Evolutionary conservation across 192 early-diverging fungal species (phyloP).

Genomic region (Piromyces sp.): DNA sequence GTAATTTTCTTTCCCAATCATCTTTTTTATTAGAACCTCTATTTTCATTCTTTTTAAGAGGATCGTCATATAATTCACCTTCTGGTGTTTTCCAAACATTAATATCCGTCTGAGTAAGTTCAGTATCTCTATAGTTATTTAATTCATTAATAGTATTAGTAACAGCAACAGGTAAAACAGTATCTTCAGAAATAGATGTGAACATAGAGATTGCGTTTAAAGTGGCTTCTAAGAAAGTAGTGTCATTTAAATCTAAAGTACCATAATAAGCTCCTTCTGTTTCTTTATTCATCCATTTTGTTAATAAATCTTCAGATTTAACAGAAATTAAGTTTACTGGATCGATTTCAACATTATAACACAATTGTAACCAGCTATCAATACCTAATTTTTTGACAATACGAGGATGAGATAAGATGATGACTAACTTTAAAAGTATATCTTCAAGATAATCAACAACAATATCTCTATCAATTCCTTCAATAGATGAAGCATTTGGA

Average conservation of each 20-base stretch:
- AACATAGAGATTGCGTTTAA: constrained; percentile 39
- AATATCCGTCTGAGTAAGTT: constrained; percentile 38
- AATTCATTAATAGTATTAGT: constrained; percentile 25
- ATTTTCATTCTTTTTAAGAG: constrained; percentile 28
- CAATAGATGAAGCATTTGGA: constrained; percentile 7
- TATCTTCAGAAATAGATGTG: constrained; percentile 36
- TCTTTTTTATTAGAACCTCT: constrained; percentile 36
- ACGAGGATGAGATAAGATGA: constrained; percentile 25
- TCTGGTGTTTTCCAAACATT: constrained; percentile 54
- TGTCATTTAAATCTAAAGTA: constrained; percentile 14
- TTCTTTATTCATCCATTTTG: constrained; percentile 9
- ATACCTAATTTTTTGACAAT: constrained; percentile 25
- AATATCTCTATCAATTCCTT: constrained; percentile 1
- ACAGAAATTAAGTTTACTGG: constrained; percentile 25
- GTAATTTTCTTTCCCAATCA: constrained; percentile 62
- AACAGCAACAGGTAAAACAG: constrained; percentile 23
- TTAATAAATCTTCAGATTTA: constrained; percentile 13
- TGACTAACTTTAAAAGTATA: constrained; percentile 23
- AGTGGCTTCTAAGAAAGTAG: constrained; percentile 41
- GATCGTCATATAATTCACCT: constrained; percentile 48
- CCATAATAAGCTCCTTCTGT: constrained; percentile 3
- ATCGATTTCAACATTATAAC: constrained; percentile 53
- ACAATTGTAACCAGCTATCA: constrained; percentile 72
- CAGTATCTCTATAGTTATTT: constrained; percentile 20
- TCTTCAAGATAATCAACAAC: not conserved